Conservation (phyloP, 306 rosid genomes). For the Phaseolus lunatus region DNA sequence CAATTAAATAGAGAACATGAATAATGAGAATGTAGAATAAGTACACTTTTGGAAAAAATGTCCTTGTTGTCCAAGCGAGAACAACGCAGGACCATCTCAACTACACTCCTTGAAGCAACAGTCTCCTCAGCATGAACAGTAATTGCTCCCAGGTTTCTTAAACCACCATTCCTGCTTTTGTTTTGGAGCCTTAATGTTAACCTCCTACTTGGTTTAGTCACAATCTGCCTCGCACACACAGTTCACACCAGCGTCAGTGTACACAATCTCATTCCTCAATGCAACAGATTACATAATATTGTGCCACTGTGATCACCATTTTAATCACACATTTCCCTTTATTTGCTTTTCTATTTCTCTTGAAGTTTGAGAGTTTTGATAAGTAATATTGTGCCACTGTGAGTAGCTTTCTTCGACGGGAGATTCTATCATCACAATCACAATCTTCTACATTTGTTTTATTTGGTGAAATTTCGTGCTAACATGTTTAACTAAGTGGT, state of each 20-base stretch:
- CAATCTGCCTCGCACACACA: conserved; percentile 56
- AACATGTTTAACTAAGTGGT: not conserved
- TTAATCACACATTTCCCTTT: not conserved
- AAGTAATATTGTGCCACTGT: too few relatives aligned
- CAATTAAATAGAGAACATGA: conserved; percentile 6
- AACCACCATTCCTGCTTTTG: conserved; percentile 46
- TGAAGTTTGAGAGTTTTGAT: too few relatives aligned
- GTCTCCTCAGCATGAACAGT: conserved; percentile 84
- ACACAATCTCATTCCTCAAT: conserved; percentile 22
- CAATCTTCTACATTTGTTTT: too few relatives aligned
- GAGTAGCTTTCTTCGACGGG: too few relatives aligned
- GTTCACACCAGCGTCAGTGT: too few relatives aligned
- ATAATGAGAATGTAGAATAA: not conserved
- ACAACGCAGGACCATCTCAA: conserved; percentile 74
- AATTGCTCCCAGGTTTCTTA: conserved; percentile 66
- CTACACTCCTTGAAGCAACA: conserved; percentile 65
- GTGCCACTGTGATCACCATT: not conserved
- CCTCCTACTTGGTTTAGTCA: conserved; percentile 66
- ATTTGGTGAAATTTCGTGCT: not conserved
- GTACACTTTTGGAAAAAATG: conserved; percentile 76
- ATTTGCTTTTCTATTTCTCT: too few relatives aligned
- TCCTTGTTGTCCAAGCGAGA: conserved; percentile 81
- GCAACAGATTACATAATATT: too few relatives aligned
- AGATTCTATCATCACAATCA: too few relatives aligned
- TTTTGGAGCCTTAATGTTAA: conserved; percentile 57